Base-by-base conservation (phyloP, 345 rosid genomes). In the Nasturtium officinale region DNA sequence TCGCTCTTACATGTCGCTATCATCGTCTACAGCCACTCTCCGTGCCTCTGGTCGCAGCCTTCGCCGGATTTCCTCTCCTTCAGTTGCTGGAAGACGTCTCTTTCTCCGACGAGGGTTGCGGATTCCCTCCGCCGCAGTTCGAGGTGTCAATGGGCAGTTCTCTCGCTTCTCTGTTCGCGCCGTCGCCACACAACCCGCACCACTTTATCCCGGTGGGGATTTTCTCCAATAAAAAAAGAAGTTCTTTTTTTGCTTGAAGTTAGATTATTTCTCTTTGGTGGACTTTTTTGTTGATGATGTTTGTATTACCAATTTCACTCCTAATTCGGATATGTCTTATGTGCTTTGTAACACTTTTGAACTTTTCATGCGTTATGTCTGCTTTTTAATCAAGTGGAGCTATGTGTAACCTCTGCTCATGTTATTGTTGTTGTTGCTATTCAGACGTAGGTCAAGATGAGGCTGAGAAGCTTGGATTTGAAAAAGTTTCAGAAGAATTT, bases 401-500 rank as follows among this genome's bases (percentile, higher is more conserved):
- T 23, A 54, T 78, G 23, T 62, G 29, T 65, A 48, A 47, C 55
- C 71, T 71, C 57, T 7, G 29, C 67, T 51, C n/a, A 59, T 61
- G 45, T 18, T 30, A 20, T 43, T 43, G 48, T 18, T 30, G 48
- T 43, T 43, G 48, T 6, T 35, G 56, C 55, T 70, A 13, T 71
- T 69, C 71, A 89, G 96, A 83, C 80, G 69, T 71, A 52, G 77
- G 60, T 17, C 70, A 80, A n/a, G 84, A 88, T 72, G 97, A 83
- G 77, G 87, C 82, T 63, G 87, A 83, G 83, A 86, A 83, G 85
- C 80, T 81, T 69, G 99, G 99, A 40, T 95, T 90, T 69, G 92
- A 91, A 77, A 90, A 86, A 76, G 89, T 95, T 0, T 85, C 96
- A 0, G 99, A 91, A 63, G 84, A 91, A 64, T 90, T 90, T 79